phyloP scores from a whole-genome alignment of 352 stramenopile genomes.

The Phytophthora lateralis region DNA sequence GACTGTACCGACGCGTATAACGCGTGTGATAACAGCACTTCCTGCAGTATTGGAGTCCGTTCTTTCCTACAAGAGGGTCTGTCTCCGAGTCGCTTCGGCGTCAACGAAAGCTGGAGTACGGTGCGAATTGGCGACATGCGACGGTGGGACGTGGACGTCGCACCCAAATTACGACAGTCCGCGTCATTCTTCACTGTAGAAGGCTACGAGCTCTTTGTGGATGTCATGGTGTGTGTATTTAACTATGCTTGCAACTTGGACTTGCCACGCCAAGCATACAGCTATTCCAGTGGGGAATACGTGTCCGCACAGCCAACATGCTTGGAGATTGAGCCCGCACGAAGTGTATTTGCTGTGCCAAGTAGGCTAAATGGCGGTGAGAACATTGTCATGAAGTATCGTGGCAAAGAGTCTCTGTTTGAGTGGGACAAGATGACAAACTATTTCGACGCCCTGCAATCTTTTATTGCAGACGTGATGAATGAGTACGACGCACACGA shows the following conservation, averaged over 20 bases:
- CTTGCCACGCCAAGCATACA: slow-evolving; percentile 5
- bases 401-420: slow-evolving; percentile 17
- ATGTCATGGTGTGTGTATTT: slow-evolving; percentile 38
- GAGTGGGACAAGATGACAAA: neutral
- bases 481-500: slow-evolving; percentile 6
- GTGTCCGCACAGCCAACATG: slow-evolving; percentile 11
- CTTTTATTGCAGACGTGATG: neutral
- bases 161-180: slow-evolving; percentile 22
- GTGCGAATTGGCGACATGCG: neutral
- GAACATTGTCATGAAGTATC: slow-evolving; percentile 28
- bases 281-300: neutral
- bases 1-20: slow-evolving; percentile 21
- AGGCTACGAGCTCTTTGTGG: slow-evolving; percentile 36
- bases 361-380: neutral
- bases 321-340: slow-evolving; percentile 15
- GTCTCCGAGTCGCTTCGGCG: slow-evolving; percentile 9
- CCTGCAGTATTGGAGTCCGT: slow-evolving; percentile 47
- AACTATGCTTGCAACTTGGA: slow-evolving; percentile 27
- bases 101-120: slow-evolving; percentile 8
- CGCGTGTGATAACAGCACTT: slow-evolving; percentile 34
- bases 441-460: neutral
- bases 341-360: slow-evolving; percentile 17
- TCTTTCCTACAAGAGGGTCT: slow-evolving; percentile 34
- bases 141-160: slow-evolving; percentile 16
- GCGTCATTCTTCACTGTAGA: slow-evolving; percentile 34